Evolutionary conservation across 257 asterid genomes (phyloP).

Genomic region (Plantago elongata): DNA sequence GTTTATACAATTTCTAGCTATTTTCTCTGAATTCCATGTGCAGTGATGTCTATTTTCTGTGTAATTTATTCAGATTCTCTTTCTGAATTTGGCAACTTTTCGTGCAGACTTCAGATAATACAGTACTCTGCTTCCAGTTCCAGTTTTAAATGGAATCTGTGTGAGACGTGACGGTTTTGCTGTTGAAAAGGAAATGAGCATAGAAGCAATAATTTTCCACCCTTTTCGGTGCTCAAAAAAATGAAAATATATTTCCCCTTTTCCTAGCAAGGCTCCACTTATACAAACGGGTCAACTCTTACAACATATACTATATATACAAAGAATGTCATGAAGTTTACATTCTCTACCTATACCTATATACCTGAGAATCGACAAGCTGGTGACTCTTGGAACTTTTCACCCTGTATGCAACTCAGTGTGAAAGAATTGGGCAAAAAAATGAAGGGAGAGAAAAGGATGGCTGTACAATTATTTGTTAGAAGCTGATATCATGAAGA

Average conservation of each 20-base stretch:
- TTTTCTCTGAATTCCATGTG: background rate
- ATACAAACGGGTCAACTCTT: background rate
- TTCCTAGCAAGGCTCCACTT: too few species aligned
- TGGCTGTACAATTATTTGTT: constrained; percentile 18
- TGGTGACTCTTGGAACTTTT: constrained; percentile 31
- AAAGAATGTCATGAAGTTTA: constrained; percentile 40
- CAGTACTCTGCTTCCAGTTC: too few species aligned
- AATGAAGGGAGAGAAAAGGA: constrained; percentile 15
- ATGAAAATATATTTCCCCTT: too few species aligned
- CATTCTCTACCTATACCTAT: constrained; percentile 29
- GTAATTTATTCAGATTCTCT: too few species aligned
- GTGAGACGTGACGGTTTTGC: too few species aligned
- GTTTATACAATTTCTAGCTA: background rate
- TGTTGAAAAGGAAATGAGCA: too few species aligned
- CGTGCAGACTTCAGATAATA: too few species aligned
- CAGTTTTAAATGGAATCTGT: too few species aligned
- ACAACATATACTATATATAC: constrained; percentile 31
- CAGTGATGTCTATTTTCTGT: too few species aligned
- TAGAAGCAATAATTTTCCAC: too few species aligned
- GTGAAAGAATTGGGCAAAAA: background rate
- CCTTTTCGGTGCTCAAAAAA: too few species aligned
- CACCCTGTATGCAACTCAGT: constrained; percentile 24
- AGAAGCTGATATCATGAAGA: constrained; percentile 25
- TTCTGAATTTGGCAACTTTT: too few species aligned
- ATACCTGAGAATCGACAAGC: constrained; percentile 34